Base-by-base conservation (phyloP, 2,329 filamentous ascomycete genomes). In the Verticillium zaregamsianum region DNA sequence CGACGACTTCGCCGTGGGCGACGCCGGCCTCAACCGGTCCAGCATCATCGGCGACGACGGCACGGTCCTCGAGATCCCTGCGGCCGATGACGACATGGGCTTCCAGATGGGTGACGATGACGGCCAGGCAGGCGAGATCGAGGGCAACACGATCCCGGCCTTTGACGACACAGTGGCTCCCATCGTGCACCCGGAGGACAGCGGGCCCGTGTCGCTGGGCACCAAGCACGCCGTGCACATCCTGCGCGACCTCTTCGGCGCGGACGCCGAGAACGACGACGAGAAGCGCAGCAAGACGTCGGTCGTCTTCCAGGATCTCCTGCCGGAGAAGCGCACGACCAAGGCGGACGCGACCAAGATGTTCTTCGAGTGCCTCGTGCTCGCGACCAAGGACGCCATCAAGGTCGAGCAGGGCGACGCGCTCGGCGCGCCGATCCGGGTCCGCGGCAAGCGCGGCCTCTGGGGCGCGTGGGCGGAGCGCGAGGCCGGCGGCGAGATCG, bases 161-260 rank as follows among this genome's bases (percentile, higher is more conserved):
- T 92, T 95, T 68, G 92, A 97, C 68, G 91, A 93, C 54, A 94
- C 91, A 0, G 89, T 87, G 2, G 86, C 85, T 28, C 90, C 91
- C 12, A 77, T 92, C 3, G 85, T 93, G 4, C 91, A 95, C 70
- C 91, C 93, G 12, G 87, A 88, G 33, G 93, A 97, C 66, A 92
- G 87, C 65, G 93, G 93, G 0, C 91, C 92, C 0, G 90, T 98
- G 9, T 97, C 93, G 0, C 77, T 96, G 20, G 93, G 92, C 63
- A 99, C 95, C 12, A 95, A 96, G 76, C 93, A 97, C 71, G 95
- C 95, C 37, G 96, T 99, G 23, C 94, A 99, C 75, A 86, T 98
- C 59, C 86, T 99, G 9, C 90, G 95, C 60, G 93, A 97, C 62
- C 85, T 91, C 31, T 96, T 99, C 66, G 92, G 93, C 28, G 75